Base-by-base conservation (phyloP, 108 stramenopile genomes). In the Craspedostauros australis region DNA sequence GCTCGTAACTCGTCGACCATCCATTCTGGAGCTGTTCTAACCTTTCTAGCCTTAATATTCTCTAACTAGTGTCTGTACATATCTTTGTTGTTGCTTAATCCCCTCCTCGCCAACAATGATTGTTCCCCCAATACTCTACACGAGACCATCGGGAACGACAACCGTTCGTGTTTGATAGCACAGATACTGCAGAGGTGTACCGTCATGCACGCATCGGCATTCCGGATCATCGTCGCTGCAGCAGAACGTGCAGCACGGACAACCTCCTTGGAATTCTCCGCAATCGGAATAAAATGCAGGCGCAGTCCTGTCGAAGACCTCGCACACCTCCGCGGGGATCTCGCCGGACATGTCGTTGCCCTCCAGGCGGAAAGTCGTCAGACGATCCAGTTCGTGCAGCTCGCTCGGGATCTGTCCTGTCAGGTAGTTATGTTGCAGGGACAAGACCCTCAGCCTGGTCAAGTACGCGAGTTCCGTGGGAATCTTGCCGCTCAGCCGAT, bases 211-310 rank as follows among this genome's bases (percentile, higher is more conserved):
- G n/a, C n/a, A n/a, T n/a, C n/a, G n/a, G n/a, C n/a, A n/a, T n/a
- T n/a, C n/a, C n/a, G n/a, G n/a, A n/a, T 46, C 66, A 9, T 33
- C 58, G 40, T 40, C 29, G 37, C 38, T 37, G 19, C 66, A 68
- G 41, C 66, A 68, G 2, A 34, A 33, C n/a, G 58, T 54, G 37
- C 66, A 68, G 33, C 66, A 68, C 30, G 58, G 58, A 39, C 66
- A 68, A 23, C 54, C 41, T 34, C 54, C 66, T 6, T 57, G 46
- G 39, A 68, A 68, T n/a, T 68, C 66, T 6, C 6, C 20, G 19
- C 66, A 68, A 25, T 68, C 66, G 26, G 54, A 37, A 6, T 21
- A 33, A 36, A 68, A 68, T 12, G 28, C 44, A 18, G 66, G 66
- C 40, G 18, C 46, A 2, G 66, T 68, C 16, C 11, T 25, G 42